Conservation (phyloP, 1,284 basidiomycete species). For the Ustilago bromivora region DNA sequence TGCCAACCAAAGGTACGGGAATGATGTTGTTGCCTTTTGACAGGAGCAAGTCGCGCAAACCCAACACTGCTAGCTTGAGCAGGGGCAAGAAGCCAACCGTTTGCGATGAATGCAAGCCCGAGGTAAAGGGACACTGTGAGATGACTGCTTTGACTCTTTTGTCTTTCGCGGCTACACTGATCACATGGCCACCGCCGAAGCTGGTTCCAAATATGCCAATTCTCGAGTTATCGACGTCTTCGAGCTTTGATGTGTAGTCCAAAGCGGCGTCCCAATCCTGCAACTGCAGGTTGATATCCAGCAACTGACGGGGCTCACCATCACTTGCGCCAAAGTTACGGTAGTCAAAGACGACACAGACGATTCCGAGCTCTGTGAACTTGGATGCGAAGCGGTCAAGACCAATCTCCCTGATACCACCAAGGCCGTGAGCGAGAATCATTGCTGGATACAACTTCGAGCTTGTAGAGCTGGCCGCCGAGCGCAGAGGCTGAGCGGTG, state of each 20-base stretch:
- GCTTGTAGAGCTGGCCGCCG: background rate
- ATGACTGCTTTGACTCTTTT: constrained; percentile 52
- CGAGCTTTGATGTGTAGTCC: constrained; percentile 30
- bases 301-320: constrained; percentile 51
- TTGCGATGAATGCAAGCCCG: constrained; percentile 38
- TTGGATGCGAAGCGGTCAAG: constrained; percentile 45
- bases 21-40: constrained; percentile 34
- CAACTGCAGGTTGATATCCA: constrained; percentile 50
- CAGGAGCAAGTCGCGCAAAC: constrained; percentile 44
- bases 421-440: constrained; percentile 57
- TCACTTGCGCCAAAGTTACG: constrained; percentile 44
- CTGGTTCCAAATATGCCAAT: constrained; percentile 60
- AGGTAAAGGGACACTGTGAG: constrained; percentile 64
- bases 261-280: constrained; percentile 57
- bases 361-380: constrained; percentile 50
- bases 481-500: constrained; percentile 9
- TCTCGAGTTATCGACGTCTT: constrained; percentile 40
- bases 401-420: constrained; percentile 53
- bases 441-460: constrained; percentile 30
- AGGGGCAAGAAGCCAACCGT: constrained; percentile 30
- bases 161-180: constrained; percentile 50
- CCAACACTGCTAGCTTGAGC: constrained; percentile 26
- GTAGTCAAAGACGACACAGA: constrained; percentile 61
- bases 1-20: constrained; percentile 35
- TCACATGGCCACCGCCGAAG: constrained; percentile 64